Base-by-base conservation (phyloP, 208 protist species). In the Trypanosomatidae sp. region DNA sequence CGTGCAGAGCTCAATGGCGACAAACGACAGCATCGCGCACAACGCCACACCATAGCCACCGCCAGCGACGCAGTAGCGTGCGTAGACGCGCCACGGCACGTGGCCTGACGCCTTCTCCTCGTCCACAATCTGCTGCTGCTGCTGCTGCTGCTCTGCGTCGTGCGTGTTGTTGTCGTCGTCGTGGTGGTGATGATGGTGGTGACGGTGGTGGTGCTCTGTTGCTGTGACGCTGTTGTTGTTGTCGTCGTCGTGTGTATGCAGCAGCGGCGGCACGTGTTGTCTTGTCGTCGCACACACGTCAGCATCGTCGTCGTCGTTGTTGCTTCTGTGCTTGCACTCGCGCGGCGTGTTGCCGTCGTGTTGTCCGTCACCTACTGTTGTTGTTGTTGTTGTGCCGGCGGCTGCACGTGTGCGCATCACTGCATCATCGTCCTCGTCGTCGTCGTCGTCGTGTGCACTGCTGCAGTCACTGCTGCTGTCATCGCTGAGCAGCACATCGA, bases 31-130 rank as follows among this genome's bases (percentile, higher is more conserved):
- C 6, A 77, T 2, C 6, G 71, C 18, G 0, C 57, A 35, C 6
- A 35, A 19, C 3, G 60, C 53, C 2, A 50, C 22, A 1, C 18
- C 6, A 0, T 58, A 2, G 1, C 78, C 77, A 20, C 73, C 82
- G 21, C 53, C 61, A 7, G 60, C 38, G 4, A 13, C 33, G 8
- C 74, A 38, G 51, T 88, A 92, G 25, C 22, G 15, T 4, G 18
- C 13, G 54, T 89, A 91, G 2, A 80, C 43, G 4, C 4, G n/a
- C 33, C 56, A 49, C 24, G 53, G 45, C 3, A 94, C 74, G 16
- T 47, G 43, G 24, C 85, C 88, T 4, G 32, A 21, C 40, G 56
- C 66, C 38, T 72, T 66, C 20, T 92, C 80, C 56, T 95, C 82
- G 28, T 51, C 33, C 8, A 39, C 35, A 25, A 87, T 75, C n/a